Percentiles rank a stretch among this genome's conserved stretches.
phyloP scores from a whole-genome alignment of 2,329 filamentous ascomycete genomes.

The Hypomyces rosellus region DNA sequence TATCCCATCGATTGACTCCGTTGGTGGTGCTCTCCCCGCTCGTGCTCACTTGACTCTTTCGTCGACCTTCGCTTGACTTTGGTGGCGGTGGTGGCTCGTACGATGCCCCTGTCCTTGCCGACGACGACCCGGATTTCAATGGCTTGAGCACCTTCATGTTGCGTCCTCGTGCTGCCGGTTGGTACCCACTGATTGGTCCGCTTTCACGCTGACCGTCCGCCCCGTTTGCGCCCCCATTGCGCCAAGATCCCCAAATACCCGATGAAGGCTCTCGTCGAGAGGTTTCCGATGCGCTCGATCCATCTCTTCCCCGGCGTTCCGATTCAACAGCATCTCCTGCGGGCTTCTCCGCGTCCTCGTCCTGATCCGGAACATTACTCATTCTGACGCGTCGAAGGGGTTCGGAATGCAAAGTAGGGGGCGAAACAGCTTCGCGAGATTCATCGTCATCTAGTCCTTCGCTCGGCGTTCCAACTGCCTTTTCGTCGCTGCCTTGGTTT shows the following conservation, averaged over 20 bases:
- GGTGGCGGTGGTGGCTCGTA: slow-evolving; percentile 45
- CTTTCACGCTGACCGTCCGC: slow-evolving; percentile 50
- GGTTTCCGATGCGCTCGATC: slow-evolving; percentile 21
- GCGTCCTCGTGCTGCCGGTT: slow-evolving; percentile 58
- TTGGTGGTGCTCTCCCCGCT: slow-evolving; percentile 21
- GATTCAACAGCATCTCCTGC: slow-evolving; percentile 17
- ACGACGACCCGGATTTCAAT: slow-evolving; percentile 55
- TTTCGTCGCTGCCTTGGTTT: slow-evolving; percentile 16
- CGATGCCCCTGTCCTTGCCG: slow-evolving; percentile 42
- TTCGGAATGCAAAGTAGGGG: slow-evolving; percentile 29
- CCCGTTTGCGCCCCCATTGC: slow-evolving; percentile 47
- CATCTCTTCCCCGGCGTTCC: slow-evolving; percentile 22
- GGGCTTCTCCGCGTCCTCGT: slow-evolving; percentile 37
- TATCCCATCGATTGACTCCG: slow-evolving; percentile 43
- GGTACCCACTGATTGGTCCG: slow-evolving; percentile 58
- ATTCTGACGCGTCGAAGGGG: slow-evolving; percentile 21
- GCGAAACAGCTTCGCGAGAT: slow-evolving; percentile 21
- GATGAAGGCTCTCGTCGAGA: slow-evolving; percentile 42
- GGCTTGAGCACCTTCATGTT: slow-evolving; percentile 90
- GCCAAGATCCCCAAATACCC: slow-evolving; percentile 67
- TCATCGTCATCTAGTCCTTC: slow-evolving; percentile 22
- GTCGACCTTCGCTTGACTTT: slow-evolving; percentile 45
- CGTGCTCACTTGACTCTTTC: slow-evolving; percentile 44
- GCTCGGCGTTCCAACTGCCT: slow-evolving; percentile 4
- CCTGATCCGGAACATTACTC: slow-evolving; percentile 37